These are phyloP conservation scores for Colletotrichum neosansevieriae DNA, from an alignment of 2,329 filamentous ascomycete genomes.

Conservation along the genomic window DNA sequence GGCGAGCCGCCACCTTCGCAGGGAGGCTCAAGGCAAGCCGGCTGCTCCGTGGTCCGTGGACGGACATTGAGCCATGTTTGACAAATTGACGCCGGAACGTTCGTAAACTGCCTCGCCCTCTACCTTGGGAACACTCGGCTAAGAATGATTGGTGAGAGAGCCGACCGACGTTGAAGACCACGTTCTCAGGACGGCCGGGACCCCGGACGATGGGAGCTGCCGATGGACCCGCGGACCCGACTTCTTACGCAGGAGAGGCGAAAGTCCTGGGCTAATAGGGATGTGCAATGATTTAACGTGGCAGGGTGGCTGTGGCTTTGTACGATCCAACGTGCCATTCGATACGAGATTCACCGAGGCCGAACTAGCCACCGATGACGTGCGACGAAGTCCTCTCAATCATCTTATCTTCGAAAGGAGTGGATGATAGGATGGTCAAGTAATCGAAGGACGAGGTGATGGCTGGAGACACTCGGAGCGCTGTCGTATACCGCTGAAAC, in stretches of 20 bases:
- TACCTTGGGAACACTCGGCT: neutral
- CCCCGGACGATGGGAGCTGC: neutral
- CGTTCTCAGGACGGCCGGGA: neutral
- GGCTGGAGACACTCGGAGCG: neutral
- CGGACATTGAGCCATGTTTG: neutral
- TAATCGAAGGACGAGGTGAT: no score
- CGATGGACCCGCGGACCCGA: neutral
- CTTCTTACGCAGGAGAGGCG: neutral
- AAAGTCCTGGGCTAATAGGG: conserved; percentile 15
- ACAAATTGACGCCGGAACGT: neutral
- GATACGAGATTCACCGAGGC: conserved; percentile 16
- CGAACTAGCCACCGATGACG: conserved; percentile 3
- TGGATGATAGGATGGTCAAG: no score
- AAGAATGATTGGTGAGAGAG: neutral
- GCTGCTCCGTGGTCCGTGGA: neutral
- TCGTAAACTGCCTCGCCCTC: conserved; percentile 2
- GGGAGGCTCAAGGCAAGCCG: conserved; percentile 7
- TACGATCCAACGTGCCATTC: neutral
- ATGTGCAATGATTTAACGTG: conserved; percentile 18
- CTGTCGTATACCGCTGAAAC: no score
- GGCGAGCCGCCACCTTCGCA: conserved; percentile 22
- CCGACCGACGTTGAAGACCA: neutral
- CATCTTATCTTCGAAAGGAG: no score
- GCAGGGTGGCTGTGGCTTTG: conserved; percentile 19
- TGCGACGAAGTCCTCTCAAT: neutral